These are phyloP conservation scores for Mycena latifolia DNA, from an alignment of 768 basidiomycete genomes.

Conservation along the genomic window DNA sequence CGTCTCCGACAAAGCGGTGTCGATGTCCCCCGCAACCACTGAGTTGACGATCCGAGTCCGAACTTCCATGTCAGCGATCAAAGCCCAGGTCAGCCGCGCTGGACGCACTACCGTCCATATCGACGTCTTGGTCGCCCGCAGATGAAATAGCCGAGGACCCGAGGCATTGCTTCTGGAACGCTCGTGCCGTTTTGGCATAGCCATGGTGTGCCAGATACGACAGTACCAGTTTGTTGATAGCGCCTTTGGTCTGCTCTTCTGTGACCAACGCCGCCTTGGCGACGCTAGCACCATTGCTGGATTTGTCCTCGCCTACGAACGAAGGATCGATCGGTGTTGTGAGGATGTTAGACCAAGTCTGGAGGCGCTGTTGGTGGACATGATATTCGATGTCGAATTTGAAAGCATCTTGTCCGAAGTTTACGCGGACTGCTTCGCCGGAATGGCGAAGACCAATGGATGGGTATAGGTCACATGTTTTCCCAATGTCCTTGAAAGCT, in stretches of 20 bases:
- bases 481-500: constrained; percentile 80
- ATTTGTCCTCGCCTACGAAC: constrained; percentile 42
- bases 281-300: constrained; percentile 21
- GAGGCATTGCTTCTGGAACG: constrained; percentile 65
- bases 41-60: constrained; percentile 81
- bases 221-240: constrained; percentile 80
- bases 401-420: constrained; percentile 92
- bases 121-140: constrained; percentile 55
- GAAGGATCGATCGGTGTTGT: constrained; percentile 62
- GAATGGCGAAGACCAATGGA: constrained; percentile 89
- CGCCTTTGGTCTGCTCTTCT: constrained; percentile 66
- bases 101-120: constrained; percentile 54
- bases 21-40: constrained; percentile 78
- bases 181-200: constrained; percentile 77
- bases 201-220: constrained; percentile 90
- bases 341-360: constrained; percentile 77
- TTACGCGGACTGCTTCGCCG: constrained; percentile 83
- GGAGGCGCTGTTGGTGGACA: constrained; percentile 76
- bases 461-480: constrained; percentile 79
- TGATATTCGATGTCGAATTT: constrained; percentile 92
- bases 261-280: constrained; percentile 47
- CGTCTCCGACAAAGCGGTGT: constrained; percentile 71
- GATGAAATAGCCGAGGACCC: constrained; percentile 29
- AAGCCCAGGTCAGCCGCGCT: constrained; percentile 39
- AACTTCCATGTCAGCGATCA: constrained; percentile 69